phyloP scores from a whole-genome alignment of 371 early-diverging fungal genomes.

The Lichtheimia ornata region DNA sequence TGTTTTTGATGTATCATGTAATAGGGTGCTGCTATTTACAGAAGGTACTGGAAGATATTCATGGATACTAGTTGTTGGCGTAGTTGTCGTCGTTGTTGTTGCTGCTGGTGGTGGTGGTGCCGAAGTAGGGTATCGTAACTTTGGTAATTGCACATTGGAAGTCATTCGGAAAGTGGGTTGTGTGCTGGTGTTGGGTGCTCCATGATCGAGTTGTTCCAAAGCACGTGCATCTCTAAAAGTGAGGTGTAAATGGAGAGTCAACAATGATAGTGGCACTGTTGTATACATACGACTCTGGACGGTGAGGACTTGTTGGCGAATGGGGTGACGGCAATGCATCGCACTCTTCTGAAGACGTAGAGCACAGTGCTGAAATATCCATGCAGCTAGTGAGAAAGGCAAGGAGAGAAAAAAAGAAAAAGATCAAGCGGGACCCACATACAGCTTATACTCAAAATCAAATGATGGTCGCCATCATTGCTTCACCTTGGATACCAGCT shows the following conservation, averaged over 20 bases:
- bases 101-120: background rate
- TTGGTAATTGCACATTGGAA: conserved; percentile 5
- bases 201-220: background rate
- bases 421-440: background rate
- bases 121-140: conserved; percentile 6
- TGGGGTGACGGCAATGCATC: conserved; percentile 1
- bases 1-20: background rate
- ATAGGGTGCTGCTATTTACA: conserved; percentile 5
- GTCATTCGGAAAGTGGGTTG: background rate
- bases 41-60: background rate
- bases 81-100: background rate
- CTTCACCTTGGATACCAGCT: no score
- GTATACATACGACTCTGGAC: background rate
- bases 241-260: no score
- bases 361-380: conserved; percentile 12
- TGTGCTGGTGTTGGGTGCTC: background rate
- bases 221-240: background rate
- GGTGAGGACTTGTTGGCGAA: background rate
- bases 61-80: background rate
- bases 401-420: background rate
- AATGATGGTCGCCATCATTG: no score
- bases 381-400: conserved; percentile 1
- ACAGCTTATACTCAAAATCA: no score
- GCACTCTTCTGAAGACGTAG: background rate
- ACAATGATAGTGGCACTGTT: no score